A percentile compares a stretch with the other conserved stretches of the same genome.
Conservation (phyloP, 2,329 filamentous ascomycete species). For the Pseudohalonectria lignicola region DNA sequence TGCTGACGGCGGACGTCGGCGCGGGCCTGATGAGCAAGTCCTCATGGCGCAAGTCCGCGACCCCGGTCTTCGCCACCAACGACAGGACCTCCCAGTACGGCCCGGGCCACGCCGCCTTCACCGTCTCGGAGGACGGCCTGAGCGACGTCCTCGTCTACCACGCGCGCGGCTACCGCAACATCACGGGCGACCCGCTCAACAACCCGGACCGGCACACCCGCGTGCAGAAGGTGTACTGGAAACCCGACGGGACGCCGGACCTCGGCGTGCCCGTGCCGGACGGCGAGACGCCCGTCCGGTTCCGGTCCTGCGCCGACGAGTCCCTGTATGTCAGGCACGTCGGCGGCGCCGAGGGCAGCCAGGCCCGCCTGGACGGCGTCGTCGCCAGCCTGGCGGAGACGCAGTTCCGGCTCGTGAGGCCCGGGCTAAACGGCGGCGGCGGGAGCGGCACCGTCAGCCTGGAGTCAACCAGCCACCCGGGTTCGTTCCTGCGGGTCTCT, state of each 20-base stretch:
- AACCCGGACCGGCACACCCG: constrained; percentile 12
- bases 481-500: constrained; percentile 8
- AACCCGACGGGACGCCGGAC: constrained; percentile 15
- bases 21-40: constrained; percentile 10
- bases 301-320: constrained; percentile 8
- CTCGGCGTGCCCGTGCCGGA: constrained; percentile 16
- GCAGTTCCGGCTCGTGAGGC: constrained; percentile 12
- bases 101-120: constrained; percentile 18
- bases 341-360: constrained; percentile 1
- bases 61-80: constrained; percentile 16
- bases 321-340: constrained; percentile 8
- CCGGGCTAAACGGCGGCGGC: constrained; percentile 11
- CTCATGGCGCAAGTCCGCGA: constrained; percentile 13
- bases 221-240: constrained; percentile 20
- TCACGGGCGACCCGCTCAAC: constrained; percentile 14
- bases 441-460: constrained; percentile 11
- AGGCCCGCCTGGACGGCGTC: constrained; percentile 2
- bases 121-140: constrained; percentile 16
- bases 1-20: constrained; percentile 4
- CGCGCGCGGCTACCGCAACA: constrained; percentile 15
- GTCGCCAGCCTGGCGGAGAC: constrained; percentile 7
- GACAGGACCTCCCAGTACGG: constrained; percentile 15
- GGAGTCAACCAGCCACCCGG: constrained; percentile 13
- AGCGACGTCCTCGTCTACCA: constrained; percentile 15
- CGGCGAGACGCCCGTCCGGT: constrained; percentile 7